A percentile compares a stretch with the other conserved stretches of the same genome.
Conservation (phyloP, 306 rosid genomes). For the Quercus engelmannii region DNA sequence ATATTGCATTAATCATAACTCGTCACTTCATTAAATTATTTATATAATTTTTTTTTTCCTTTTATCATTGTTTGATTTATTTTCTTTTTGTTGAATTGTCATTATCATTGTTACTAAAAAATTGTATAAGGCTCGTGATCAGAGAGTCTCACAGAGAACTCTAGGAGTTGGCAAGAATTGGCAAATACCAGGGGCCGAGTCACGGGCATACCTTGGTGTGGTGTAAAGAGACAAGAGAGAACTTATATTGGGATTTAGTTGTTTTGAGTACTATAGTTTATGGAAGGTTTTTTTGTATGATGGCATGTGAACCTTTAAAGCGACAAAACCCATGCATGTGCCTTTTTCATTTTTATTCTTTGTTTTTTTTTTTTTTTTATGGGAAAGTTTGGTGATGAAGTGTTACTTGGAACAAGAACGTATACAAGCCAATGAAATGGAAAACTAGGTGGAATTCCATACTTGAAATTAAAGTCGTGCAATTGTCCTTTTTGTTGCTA, state of each 20-base stretch:
- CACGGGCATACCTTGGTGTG: conserved; percentile 19
- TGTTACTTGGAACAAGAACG: too few relatives aligned
- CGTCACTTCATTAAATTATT: too few relatives aligned
- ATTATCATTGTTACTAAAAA: neutral
- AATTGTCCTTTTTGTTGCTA: too few relatives aligned
- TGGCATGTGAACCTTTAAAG: neutral
- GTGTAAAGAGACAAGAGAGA: neutral
- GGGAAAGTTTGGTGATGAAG: neutral
- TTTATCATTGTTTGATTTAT: too few relatives aligned
- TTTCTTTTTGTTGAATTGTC: too few relatives aligned
- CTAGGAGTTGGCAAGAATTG: conserved; percentile 3
- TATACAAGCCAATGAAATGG: too few relatives aligned
- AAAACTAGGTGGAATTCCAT: too few relatives aligned
- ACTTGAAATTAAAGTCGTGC: too few relatives aligned
- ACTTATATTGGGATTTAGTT: neutral
- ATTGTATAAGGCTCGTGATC: neutral
- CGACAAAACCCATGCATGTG: neutral
- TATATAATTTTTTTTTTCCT: too few relatives aligned
- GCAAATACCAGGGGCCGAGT: conserved; percentile 14
- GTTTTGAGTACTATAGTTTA: neutral
- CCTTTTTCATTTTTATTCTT: neutral
- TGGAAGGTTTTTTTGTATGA: neutral
- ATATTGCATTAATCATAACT: too few relatives aligned
- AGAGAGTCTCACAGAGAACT: neutral
- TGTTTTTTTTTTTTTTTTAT: neutral